Conservation (phyloP, 2,329 filamentous ascomycete genomes). For the Chaetomium strumarium region DNA sequence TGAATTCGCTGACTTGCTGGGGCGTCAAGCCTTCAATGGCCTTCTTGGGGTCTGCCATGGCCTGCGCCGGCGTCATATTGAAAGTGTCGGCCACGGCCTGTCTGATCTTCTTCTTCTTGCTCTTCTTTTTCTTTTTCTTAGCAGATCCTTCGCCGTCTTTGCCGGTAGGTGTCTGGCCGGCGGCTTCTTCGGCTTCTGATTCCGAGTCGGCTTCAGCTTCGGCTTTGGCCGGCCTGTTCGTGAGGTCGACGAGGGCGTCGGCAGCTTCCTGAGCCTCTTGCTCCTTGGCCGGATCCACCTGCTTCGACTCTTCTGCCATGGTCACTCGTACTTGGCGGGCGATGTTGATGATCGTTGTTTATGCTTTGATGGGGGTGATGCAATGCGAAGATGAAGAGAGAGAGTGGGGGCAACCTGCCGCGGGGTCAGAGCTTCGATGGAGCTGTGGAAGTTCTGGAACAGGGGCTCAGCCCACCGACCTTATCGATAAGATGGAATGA, state of each 20-base stretch:
- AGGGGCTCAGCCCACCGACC: neutral
- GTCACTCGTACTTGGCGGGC: neutral
- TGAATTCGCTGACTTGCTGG: conserved; percentile 58
- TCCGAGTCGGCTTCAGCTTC: conserved; percentile 45
- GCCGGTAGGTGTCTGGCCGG: conserved; percentile 30
- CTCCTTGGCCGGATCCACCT: conserved; percentile 48
- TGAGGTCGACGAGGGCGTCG: conserved; percentile 23
- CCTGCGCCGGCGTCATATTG: conserved; percentile 21
- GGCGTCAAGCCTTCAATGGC: conserved; percentile 49
- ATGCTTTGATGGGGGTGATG: neutral
- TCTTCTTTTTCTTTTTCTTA: conserved; percentile 61
- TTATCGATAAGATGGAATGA: neutral
- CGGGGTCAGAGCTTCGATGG: neutral
- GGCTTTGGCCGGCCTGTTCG: conserved; percentile 37
- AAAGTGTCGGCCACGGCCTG: conserved; percentile 36
- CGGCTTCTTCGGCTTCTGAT: conserved; percentile 35
- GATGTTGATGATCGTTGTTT: neutral
- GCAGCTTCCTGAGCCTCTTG: conserved; percentile 36
- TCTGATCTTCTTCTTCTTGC: conserved; percentile 57
- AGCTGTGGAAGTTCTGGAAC: neutral
- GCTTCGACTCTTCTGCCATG: conserved; percentile 57
- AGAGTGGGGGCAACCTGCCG: neutral
- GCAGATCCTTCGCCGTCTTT: conserved; percentile 26
- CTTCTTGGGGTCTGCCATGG: conserved; percentile 41
- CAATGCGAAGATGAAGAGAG: neutral